Conservation (phyloP, 2,329 filamentous ascomycete genomes). For the Alternaria hordeiaustralica region DNA sequence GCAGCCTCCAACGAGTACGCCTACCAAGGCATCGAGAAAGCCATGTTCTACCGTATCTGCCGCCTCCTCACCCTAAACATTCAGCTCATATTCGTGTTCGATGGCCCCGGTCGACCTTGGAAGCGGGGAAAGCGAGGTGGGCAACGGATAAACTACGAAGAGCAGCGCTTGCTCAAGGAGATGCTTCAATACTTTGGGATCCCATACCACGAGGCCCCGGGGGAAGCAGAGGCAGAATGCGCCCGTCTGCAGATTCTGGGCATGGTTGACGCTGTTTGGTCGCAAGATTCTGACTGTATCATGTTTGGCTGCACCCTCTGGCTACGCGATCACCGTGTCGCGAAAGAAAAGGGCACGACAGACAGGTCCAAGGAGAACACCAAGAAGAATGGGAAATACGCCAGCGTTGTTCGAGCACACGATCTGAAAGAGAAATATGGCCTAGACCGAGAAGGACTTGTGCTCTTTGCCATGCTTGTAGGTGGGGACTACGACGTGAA, state of each 20-base stretch:
- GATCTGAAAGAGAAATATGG: constrained; percentile 35
- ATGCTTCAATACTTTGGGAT: constrained; percentile 50
- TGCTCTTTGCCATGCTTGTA: constrained; percentile 51
- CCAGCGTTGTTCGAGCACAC: constrained; percentile 41
- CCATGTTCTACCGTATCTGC: constrained; percentile 52
- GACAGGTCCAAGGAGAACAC: constrained; percentile 39
- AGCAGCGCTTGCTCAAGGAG: constrained; percentile 44
- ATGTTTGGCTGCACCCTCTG: constrained; percentile 57
- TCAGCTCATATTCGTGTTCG: constrained; percentile 62
- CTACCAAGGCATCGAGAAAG: constrained; percentile 52
- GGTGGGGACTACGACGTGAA: constrained; percentile 53
- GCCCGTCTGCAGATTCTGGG: constrained; percentile 52
- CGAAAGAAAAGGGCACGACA: constrained; percentile 26
- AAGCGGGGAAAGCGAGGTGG: constrained; percentile 43
- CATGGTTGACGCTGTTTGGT: constrained; percentile 58
- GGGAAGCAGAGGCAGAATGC: constrained; percentile 59
- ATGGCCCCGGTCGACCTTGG: constrained; percentile 55
- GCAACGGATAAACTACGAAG: constrained; percentile 42
- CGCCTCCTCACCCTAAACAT: constrained; percentile 58
- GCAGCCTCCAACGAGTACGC: constrained; percentile 35
- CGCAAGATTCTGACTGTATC: constrained; percentile 55
- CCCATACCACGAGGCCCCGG: constrained; percentile 54
- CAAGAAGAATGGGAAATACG: constrained; percentile 37
- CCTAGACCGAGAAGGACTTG: constrained; percentile 46
- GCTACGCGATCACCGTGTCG: constrained; percentile 45